These are phyloP conservation scores for Juncus inflexus DNA, from an alignment of 176 grass and related monocot genomes.

Conservation along the genomic window DNA sequence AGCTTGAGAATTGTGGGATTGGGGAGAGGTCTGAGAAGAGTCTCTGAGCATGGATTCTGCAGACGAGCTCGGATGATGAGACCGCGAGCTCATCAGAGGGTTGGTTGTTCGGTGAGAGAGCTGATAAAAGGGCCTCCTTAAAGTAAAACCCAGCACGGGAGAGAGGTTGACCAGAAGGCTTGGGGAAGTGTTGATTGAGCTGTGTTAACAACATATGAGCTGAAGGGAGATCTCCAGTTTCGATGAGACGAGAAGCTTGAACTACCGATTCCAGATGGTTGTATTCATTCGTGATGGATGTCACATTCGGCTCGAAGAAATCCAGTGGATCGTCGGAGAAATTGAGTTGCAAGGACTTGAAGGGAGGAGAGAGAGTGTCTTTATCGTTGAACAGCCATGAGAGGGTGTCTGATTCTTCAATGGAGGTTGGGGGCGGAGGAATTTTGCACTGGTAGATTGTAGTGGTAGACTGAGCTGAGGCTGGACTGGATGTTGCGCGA, in stretches of 20 bases:
- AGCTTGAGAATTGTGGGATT: conserved; percentile 45
- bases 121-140: conserved; percentile 47
- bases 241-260: conserved; percentile 35
- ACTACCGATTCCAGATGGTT: conserved; percentile 38
- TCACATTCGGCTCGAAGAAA: conserved; percentile 26
- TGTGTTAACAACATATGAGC: conserved; percentile 39
- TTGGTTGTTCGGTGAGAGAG: conserved; percentile 23
- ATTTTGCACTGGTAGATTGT: conserved; percentile 15
- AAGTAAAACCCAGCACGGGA: conserved; percentile 47
- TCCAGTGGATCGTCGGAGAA: conserved; percentile 36
- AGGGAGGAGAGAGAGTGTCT: conserved; percentile 32
- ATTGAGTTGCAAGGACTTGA: conserved; percentile 13
- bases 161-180: conserved; percentile 22
- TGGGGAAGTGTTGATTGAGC: conserved; percentile 35
- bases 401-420: conserved; percentile 45
- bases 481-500: conserved; percentile 45
- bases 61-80: conserved; percentile 43
- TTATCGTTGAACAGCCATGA: conserved; percentile 46
- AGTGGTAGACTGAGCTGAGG: conserved; percentile 20
- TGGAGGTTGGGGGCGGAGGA: background rate
- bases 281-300: conserved; percentile 26
- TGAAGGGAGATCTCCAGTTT: conserved; percentile 30
- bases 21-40: conserved; percentile 52
- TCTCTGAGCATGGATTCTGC: conserved; percentile 38
- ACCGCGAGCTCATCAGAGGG: background rate